Evolutionary conservation across 441 rosid genomes (phyloP), one percentile per base, ranked within the genome.

Genomic region (Syzygium syzygioides): DNA sequence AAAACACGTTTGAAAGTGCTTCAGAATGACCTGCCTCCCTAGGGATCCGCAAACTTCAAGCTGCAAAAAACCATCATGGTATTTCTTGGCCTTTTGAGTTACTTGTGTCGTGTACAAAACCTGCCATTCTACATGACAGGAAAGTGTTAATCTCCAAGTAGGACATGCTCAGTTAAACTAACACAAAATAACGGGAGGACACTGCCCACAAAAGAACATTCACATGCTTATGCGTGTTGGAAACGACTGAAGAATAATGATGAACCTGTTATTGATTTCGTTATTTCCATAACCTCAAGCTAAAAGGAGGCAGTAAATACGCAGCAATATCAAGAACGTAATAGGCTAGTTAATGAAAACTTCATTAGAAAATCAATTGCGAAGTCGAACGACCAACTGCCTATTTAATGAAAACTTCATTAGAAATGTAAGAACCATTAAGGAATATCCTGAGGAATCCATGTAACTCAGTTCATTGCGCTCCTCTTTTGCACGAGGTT

Each of bases 21-120:
- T 64, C 50, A 62, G 25, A 84, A 56, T 55, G 86, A 94, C 97
- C 96, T 94, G 94, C 87, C 92, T 91, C 84, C 93, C 92, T 83
- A 88, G 88, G 53, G 91, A 89, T 87, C 94, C 94, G 80, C 91
- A 32, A 84, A 62, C 50, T 48, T 64, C 59, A 62, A 91, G 89
- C 68, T 88, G 91, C 88, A 94, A 88, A 88, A 89, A 93, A 52
- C 96, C 96, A 90, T 95, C 96, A 85, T 94, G 95, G 91, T 94
- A 94, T 88, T 91, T 95, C 90, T 94, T 95, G 68, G 94, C 93
- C 89, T 93, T 94, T 87, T 92, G 92, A 88, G 94, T 94, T 88
- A 94, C 37, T 79, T 93, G 95, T 32, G 93, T 68, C 26, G 96
- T 92, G 90, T 93, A 95, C 87, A 93, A 50, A 76, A 92, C 95